phyloP scores from a whole-genome alignment of 1,284 basidiomycete species.

The Fomitopsis schrenkii region DNA sequence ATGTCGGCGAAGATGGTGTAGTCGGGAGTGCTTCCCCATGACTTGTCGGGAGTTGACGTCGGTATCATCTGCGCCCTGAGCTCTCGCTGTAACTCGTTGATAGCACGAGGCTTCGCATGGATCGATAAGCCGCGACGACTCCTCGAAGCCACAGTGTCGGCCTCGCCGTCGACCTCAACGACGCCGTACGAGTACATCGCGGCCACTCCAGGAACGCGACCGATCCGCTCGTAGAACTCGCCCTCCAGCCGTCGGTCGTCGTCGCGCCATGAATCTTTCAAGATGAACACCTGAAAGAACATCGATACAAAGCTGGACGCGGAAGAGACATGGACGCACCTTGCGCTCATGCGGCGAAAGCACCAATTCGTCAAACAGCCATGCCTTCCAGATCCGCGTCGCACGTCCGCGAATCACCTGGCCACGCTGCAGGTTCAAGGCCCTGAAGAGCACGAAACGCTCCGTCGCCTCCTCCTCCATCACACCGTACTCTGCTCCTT shows the following conservation, averaged over 20 bases:
- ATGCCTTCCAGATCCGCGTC: slow-evolving; percentile 10
- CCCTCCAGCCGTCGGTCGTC: slow-evolving; percentile 7
- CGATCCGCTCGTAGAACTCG: slow-evolving; percentile 5
- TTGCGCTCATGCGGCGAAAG: background rate
- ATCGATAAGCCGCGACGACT: background rate
- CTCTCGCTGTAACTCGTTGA: background rate
- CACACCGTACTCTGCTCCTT: background rate
- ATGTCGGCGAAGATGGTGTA: no score
- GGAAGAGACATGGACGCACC: background rate
- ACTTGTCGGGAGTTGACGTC: no score
- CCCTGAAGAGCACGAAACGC: slow-evolving; percentile 2
- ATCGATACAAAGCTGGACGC: background rate
- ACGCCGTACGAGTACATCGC: slow-evolving; percentile 1
- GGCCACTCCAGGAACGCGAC: background rate
- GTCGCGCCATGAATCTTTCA: slow-evolving; percentile 11
- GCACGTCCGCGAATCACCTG: slow-evolving; percentile 6
- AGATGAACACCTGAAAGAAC: slow-evolving; percentile 2
- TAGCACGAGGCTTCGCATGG: background rate
- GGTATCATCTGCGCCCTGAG: no score
- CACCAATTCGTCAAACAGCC: slow-evolving; percentile 5
- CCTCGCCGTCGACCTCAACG: background rate
- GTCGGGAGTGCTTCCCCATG: no score
- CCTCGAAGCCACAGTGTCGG: background rate
- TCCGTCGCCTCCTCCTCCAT: background rate
- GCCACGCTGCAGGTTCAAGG: background rate